Evolutionary conservation across 2,329 filamentous ascomycete genomes (phyloP), one percentile per base, ranked within the genome.

Genomic region (Sarocladiaceae sp.): DNA sequence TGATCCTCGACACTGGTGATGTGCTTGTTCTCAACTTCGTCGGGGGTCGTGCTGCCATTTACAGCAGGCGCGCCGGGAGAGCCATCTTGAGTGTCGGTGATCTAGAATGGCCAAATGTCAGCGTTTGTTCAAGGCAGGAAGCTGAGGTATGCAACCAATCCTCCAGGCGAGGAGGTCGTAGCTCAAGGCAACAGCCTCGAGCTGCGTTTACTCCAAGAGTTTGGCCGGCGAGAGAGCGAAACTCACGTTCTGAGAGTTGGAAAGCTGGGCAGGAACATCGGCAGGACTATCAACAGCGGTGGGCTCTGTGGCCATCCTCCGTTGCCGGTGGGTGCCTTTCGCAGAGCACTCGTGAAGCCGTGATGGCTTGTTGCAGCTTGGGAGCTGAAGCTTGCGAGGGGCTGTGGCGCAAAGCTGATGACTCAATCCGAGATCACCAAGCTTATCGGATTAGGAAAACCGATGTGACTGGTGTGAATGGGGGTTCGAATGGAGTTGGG

Each of bases 261-360:
- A 7, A 12, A 43, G 61, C 57, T 66, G 65, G 60, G 67, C 62
- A 67, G 70, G 67, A 66, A 69, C 72, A 72, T 74, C 71, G 63
- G 69, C 69, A 64, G 68, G 65, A 65, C 65, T 71, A 58, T 71
- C 65, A 62, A 69, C 65, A 43, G 40, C 20, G 60, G 69, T 68
- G 68, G 72, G 69, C 73, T 77, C 76, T 71, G 74, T 74, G 72
- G 76, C 76, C 76, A 80, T 80, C 74, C 76, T 80, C 74, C 75
- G 74, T 72, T 64, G 66, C 68, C 60, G 60, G 56, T 58, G 58
- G 60, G 56, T 59, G 58, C 61, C 57, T 55, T 57, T 61, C 46
- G 52, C 49, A 46, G 43, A 48, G 50, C 46, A 52, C 52, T 49
- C 50, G 44, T 43, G 47, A 50, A 57, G 53, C 53, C 51, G 55